Base-by-base conservation (phyloP, 2,329 filamentous ascomycete species). In the Bipolaris gigantea region DNA sequence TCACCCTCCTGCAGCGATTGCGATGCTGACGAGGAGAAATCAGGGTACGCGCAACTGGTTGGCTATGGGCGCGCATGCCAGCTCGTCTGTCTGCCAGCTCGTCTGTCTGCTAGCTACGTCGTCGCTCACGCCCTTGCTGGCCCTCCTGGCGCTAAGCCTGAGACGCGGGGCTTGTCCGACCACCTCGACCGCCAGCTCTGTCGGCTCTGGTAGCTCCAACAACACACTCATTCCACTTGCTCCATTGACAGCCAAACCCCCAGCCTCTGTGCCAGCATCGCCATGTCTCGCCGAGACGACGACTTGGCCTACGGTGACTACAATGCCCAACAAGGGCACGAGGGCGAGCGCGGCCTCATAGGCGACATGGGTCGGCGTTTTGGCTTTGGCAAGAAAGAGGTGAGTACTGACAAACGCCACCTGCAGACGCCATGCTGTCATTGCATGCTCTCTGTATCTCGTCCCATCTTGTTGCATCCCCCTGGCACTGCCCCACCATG, bases 221-320 rank as follows among this genome's bases (percentile, higher is more conserved):
- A 53, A 38, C 48, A 52, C 48, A 19, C 41, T 34, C 19, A 5
- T n/a, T 25, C 19, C 13, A 5, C 8, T 21, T 15, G 15, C 19
- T 21, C 27, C 32, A 35, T 36, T 30, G 41, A 41, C 18, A 36
- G 21, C 21, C 36, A 39, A 19, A 27, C 47, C 21, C 42, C 27
- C 30, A 50, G 57, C 35, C 59, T 59, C 60, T 60, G 55, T 27
- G 55, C 19, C 57, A 55, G 57, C 52, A 55, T 25, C 50, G 56
- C 56, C 40, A 74, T 74, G 72, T 63, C 72, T 55, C 66, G 64
- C 43, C 59, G 75, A 51, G 79, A 84, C 59, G 79, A 84, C 61
- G 75, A 77, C 56, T 65, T 85, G 65, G 82, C 82, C 50, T 85
- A 85, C 65, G 82, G 82, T 57, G 77, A 81, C 33, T 81, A 81